Conservation (phyloP, 345 rosid species). For the Camelina hispida region DNA sequence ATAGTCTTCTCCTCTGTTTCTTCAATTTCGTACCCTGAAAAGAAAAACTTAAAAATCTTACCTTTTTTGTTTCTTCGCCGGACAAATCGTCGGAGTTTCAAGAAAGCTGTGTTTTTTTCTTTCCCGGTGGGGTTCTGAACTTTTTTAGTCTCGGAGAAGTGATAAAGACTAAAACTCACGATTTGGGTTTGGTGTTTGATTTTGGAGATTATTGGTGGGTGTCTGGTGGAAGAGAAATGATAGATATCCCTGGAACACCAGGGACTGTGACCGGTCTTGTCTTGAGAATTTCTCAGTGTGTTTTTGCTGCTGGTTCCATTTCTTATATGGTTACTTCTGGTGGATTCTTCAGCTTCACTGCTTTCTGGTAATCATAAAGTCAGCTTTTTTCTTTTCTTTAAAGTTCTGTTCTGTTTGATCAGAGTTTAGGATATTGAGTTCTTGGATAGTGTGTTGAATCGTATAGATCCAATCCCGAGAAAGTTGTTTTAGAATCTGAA, state of each 20-base stretch:
- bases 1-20: constrained; percentile 16
- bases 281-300: constrained; percentile 70
- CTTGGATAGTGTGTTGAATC: constrained; percentile 4
- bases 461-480: constrained; percentile 33
- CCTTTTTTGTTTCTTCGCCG: neutral
- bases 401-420: neutral
- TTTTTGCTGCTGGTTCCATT: constrained; percentile 80
- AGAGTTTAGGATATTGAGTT: constrained; percentile 3
- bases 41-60: neutral
- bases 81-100: constrained; percentile 18
- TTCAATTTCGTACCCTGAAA: neutral
- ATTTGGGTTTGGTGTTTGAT: constrained; percentile 20
- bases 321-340: constrained; percentile 66
- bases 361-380: constrained; percentile 67
- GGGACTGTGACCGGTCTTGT: constrained; percentile 71
- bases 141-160: constrained; percentile 2
- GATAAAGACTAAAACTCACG: constrained; percentile 6
- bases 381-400: neutral
- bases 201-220: neutral
- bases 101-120: constrained; percentile 1
- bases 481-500: constrained; percentile 20
- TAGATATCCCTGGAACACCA: constrained; percentile 80
- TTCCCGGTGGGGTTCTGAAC: neutral
- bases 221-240: constrained; percentile 50
- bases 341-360: constrained; percentile 65